These are phyloP conservation scores for Lichenothelia convexa DNA, from an alignment of 495 filamentous ascomycete species.

Conservation along the genomic window DNA sequence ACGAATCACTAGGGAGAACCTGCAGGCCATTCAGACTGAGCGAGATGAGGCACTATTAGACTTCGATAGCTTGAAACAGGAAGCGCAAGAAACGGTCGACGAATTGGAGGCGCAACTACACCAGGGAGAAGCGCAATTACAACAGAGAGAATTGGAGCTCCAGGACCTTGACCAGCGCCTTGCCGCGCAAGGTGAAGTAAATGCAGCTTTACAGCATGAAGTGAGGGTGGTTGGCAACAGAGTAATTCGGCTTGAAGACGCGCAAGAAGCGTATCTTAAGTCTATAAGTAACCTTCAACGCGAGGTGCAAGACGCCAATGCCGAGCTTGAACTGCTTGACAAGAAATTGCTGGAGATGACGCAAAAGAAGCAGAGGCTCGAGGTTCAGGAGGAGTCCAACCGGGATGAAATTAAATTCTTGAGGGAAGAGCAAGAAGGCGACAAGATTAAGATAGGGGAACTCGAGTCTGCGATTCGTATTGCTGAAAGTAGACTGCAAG, in stretches of 20 bases:
- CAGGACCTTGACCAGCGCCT: conserved; percentile 49
- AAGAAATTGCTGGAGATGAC: conserved; percentile 50
- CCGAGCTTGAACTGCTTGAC: conserved; percentile 33
- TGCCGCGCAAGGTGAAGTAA: conserved; percentile 58
- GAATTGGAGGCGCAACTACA: conserved; percentile 64
- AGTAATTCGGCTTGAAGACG: conserved; percentile 71
- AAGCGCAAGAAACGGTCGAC: conserved; percentile 71
- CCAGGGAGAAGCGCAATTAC: conserved; percentile 50
- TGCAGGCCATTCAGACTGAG: conserved; percentile 66
- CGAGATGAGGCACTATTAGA: conserved; percentile 74
- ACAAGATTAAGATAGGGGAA: conserved; percentile 96
- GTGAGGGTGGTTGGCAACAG: conserved; percentile 79
- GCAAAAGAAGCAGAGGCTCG: conserved; percentile 65
- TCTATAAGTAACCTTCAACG: conserved; percentile 21
- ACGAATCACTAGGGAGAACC: conserved; percentile 33
- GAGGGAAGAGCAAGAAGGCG: conserved; percentile 88
- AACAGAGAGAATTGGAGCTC: conserved; percentile 32
- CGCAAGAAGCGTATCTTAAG: conserved; percentile 28
- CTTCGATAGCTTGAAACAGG: conserved; percentile 57
- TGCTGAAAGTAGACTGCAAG: conserved; percentile 49
- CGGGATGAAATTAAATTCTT: conserved; percentile 90
- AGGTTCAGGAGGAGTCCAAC: conserved; percentile 78
- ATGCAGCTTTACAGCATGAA: conserved; percentile 69
- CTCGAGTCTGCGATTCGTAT: conserved; percentile 64
- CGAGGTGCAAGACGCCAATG: conserved; percentile 21